Evolutionary conservation across 148 eudicot species (phyloP).

Genomic region (Euryodendron excelsum): DNA sequence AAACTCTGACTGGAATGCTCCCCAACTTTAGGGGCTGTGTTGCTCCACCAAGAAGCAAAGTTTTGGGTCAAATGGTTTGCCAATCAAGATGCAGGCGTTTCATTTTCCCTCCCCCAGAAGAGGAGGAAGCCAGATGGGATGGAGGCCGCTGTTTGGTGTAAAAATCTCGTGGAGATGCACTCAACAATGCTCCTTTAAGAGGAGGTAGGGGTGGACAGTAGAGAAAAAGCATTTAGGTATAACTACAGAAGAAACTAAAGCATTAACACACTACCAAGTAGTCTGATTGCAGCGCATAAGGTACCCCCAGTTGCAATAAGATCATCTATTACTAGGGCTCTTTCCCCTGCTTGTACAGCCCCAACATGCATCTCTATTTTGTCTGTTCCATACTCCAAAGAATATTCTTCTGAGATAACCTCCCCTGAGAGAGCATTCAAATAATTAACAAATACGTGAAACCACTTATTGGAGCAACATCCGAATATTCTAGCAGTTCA

Average conservation of each 20-base stretch:
- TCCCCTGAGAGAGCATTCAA: conserved; percentile 52
- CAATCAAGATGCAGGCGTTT: background rate
- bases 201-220: background rate
- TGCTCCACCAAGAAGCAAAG: background rate
- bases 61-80: background rate
- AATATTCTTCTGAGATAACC: conserved; percentile 89
- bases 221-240: too few species aligned
- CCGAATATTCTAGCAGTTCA: background rate
- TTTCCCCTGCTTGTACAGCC: conserved; percentile 88
- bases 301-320: conserved; percentile 99
- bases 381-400: conserved; percentile 94
- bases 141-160: background rate
- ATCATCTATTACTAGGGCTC: conserved; percentile 83
- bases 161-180: background rate
- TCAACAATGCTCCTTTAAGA: background rate
- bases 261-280: conserved; percentile 55
- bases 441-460: too few species aligned
- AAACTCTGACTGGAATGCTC: too few species aligned
- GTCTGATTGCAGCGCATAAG: conserved; percentile 70
- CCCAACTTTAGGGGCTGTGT: too few species aligned
- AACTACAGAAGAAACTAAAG: background rate
- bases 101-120: background rate
- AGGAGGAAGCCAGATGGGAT: background rate
- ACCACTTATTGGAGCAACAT: background rate
- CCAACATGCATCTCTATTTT: conserved; percentile 97